These are phyloP conservation scores for Aspergillus thermomutatus DNA, from an alignment of 2,329 filamentous ascomycete species.

Conservation along the genomic window DNA sequence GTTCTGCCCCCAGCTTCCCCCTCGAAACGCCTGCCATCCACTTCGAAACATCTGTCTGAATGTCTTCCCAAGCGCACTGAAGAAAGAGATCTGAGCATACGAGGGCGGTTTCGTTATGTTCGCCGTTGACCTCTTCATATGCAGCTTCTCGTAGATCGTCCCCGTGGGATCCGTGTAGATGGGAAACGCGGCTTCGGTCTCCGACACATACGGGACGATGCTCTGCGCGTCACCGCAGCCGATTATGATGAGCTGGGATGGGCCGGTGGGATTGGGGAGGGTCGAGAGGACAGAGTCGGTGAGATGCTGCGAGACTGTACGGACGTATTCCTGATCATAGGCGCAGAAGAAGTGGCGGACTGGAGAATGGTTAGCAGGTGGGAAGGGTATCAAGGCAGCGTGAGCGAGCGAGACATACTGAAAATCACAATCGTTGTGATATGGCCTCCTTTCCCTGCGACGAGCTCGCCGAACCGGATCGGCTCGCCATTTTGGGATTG, in stretches of 20 bases:
- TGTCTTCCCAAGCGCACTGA: slow-evolving; percentile 3
- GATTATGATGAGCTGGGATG: slow-evolving; percentile 22
- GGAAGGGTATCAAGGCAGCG: background rate
- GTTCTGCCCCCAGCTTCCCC: background rate
- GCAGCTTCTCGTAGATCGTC: slow-evolving; percentile 16
- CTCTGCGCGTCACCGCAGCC: slow-evolving; percentile 18
- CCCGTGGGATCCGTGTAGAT: slow-evolving; percentile 19
- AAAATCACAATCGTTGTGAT: slow-evolving; percentile 22
- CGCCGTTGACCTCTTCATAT: slow-evolving; percentile 14
- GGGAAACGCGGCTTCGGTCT: slow-evolving; percentile 14
- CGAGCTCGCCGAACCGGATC: slow-evolving; percentile 22
- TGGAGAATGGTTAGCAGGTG: background rate
- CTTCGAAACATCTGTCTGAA: slow-evolving; percentile 12
- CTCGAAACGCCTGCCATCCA: background rate
- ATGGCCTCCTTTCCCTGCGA: slow-evolving; percentile 19
- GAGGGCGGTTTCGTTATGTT: slow-evolving; percentile 12
- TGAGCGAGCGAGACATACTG: slow-evolving; percentile 5
- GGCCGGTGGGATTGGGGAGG: slow-evolving; percentile 9
- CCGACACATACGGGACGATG: slow-evolving; percentile 19
- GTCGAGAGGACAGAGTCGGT: slow-evolving; percentile 14
- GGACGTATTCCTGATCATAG: slow-evolving; percentile 24
- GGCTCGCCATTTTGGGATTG: slow-evolving; percentile 9
- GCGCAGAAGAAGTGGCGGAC: slow-evolving; percentile 24
- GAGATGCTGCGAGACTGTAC: slow-evolving; percentile 10
- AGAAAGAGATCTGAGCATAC: slow-evolving; percentile 10